Conservation (phyloP, 2,329 filamentous ascomycete species). For the Sporothrix dimorphospora region DNA sequence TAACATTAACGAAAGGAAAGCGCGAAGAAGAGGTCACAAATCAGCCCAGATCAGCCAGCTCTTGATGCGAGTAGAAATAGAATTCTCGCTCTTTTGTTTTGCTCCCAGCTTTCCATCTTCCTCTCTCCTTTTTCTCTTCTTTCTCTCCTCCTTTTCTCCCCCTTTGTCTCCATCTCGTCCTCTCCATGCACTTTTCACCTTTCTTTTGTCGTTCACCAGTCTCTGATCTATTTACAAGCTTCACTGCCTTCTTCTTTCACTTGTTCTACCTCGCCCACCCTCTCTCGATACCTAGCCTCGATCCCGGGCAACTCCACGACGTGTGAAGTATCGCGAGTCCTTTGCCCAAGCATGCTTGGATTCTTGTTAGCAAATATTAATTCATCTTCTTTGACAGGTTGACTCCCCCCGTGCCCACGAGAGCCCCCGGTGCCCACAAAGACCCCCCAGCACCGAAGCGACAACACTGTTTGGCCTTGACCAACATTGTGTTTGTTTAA, state of each 20-base stretch:
- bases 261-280: not conserved
- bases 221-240: not conserved
- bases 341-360: not conserved
- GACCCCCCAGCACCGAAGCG: not conserved
- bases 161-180: not conserved
- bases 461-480: not conserved
- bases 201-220: not conserved
- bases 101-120: not conserved
- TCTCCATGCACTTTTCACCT: too few relatives aligned
- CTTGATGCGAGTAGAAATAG: not conserved
- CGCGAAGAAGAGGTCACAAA: not conserved
- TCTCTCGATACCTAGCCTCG: not conserved
- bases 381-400: not conserved
- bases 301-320: not conserved
- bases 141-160: not conserved
- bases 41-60: not conserved
- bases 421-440: too few relatives aligned
- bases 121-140: not conserved
- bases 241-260: not conserved
- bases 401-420: not conserved
- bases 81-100: not conserved
- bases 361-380: not conserved
- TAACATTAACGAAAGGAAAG: not conserved
- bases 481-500: not conserved
- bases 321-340: not conserved